phyloP scores from a whole-genome alignment of 2,329 filamentous ascomycete genomes.

The Chaetomiaceae sp. region DNA sequence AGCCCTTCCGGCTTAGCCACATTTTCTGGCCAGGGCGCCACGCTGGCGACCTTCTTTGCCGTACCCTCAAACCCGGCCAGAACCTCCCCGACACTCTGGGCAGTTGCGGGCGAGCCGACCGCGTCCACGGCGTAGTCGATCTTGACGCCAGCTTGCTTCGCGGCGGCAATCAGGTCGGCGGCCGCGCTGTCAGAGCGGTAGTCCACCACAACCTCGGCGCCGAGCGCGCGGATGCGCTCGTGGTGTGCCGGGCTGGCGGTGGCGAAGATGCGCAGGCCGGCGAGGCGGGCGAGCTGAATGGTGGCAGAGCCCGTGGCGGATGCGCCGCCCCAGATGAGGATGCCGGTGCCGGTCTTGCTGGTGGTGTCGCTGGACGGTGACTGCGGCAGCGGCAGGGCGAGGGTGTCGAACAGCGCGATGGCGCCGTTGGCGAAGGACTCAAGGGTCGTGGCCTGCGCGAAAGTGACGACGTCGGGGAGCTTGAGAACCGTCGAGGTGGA shows the following conservation, averaged over 20 bases:
- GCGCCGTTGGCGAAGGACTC: not conserved
- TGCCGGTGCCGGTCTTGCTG: not conserved
- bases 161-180: too few relatives aligned
- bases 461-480: not conserved
- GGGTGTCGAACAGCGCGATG: not conserved
- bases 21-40: too few relatives aligned
- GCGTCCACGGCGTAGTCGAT: too few relatives aligned
- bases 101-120: too few relatives aligned
- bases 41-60: too few relatives aligned
- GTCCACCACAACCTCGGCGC: too few relatives aligned
- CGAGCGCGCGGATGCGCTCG: not conserved
- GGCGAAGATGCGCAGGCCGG: not conserved
- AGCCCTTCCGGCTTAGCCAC: too few relatives aligned
- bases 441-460: not conserved
- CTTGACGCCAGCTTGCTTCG: too few relatives aligned
- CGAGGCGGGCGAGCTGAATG: not conserved
- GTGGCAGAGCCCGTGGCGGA: not conserved
- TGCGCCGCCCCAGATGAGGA: not conserved
- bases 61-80: too few relatives aligned
- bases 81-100: too few relatives aligned
- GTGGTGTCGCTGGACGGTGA: slow-evolving; percentile 14
- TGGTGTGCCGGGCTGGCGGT: not conserved
- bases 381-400: not conserved
- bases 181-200: too few relatives aligned
- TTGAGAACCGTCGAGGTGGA: not conserved